phyloP scores from a whole-genome alignment of 495 filamentous ascomycete genomes.

The Penicillium coffeae region DNA sequence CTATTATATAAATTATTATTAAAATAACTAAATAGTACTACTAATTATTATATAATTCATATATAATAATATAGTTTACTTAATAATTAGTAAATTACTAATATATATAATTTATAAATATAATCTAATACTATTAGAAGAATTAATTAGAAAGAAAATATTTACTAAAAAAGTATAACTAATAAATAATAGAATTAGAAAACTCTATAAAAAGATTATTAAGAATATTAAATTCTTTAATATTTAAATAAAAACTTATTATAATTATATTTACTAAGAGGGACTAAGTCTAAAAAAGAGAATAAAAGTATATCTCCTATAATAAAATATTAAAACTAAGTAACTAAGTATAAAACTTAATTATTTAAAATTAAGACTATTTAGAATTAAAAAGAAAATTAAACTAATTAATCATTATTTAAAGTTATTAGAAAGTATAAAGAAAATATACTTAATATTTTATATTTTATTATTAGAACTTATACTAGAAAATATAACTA shows the following conservation, averaged over 20 bases:
- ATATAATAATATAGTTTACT: slow-evolving; percentile 12
- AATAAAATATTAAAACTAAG: slow-evolving; percentile 23
- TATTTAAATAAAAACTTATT: slow-evolving; percentile 10
- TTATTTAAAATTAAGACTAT: slow-evolving; percentile 20
- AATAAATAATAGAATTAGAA: background rate
- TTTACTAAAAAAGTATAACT: slow-evolving; percentile 2
- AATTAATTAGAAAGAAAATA: no score
- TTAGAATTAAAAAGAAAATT: slow-evolving; percentile 8
- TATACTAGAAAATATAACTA: slow-evolving; percentile 3
- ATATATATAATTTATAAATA: slow-evolving; percentile 9
- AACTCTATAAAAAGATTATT: background rate
- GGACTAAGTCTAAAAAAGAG: slow-evolving; percentile 19
- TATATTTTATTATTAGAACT: slow-evolving; percentile 14
- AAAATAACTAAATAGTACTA: slow-evolving; percentile 5
- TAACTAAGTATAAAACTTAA: slow-evolving; percentile 29
- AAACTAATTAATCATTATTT: slow-evolving; percentile 7
- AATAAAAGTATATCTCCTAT: slow-evolving; percentile 28
- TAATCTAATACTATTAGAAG: background rate
- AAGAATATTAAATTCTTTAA: slow-evolving; percentile 8
- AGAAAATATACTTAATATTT: slow-evolving; percentile 7
- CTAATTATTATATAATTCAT: slow-evolving; percentile 6
- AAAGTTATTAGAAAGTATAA: slow-evolving; percentile 11
- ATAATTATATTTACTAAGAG: slow-evolving; percentile 14
- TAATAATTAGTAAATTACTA: slow-evolving; percentile 1
- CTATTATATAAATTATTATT: slow-evolving; percentile 9